Base-by-base conservation (phyloP, 2,329 filamentous ascomycete genomes). In the Gnomoniopsis smithogilvyi region DNA sequence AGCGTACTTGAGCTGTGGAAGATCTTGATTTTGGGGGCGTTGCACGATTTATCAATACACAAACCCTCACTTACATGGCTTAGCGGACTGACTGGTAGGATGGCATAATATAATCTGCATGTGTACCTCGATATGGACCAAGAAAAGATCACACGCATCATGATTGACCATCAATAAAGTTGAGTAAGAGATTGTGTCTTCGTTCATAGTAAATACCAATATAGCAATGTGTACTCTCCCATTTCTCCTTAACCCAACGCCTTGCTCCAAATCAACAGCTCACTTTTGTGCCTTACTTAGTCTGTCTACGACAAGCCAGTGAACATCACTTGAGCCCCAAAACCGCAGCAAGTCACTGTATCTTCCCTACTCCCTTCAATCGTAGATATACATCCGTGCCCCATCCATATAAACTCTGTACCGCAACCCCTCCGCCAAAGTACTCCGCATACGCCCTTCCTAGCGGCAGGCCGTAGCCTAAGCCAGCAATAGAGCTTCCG, bases 361-460 rank as follows among this genome's bases (percentile, higher is more conserved):
- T 80, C 64, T 78, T 83, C 11, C 82, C 84, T 8, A 88, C 82
- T 2, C 85, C 85, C 69, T 87, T 86, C 46, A 90, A 71, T 51
- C 84, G 75, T 50, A 90, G 70, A 67, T 89, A 90, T 1, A 90
- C 87, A 68, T 90, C 86, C 6, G 84, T 86, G 3, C 85, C 95
- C 95, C 95, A 99, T 3, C 95, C 94, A 78, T 92, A 95, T 50
- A 98, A 75, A 71, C 92, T 97, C 80, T 99, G 94, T n/a, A 99
- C 88, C 4, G 88, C 88, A 60, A 99, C 95, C 2, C 93, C 93
- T 0, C 95, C 95, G 2, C 95, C 95, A 78, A 99, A 99, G 68
- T 98, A 99, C 77, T 99, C 94, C 0, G 95, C 95, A 70, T 99
- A 99, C 0, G 95, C 94, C 62, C 95, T 83, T 55, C 92, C 92